Evolutionary conservation across 2,329 filamentous ascomycete genomes (phyloP).

Genomic region (Trichoderma sp.): DNA sequence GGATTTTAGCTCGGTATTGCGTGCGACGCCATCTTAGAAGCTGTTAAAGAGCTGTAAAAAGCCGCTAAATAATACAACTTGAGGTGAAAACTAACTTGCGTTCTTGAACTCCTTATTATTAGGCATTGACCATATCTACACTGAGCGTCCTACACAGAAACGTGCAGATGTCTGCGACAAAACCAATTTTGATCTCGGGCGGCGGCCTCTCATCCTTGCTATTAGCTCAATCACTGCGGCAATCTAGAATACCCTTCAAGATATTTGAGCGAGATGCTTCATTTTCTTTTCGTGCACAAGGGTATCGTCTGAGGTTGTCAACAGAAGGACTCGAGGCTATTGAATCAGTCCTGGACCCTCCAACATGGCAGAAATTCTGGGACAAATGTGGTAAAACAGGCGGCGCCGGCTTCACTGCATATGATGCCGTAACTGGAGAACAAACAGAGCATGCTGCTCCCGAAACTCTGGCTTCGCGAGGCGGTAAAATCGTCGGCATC

Average conservation of each 20-base stretch:
- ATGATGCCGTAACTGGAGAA: slow-evolving; percentile 58
- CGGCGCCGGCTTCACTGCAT: slow-evolving; percentile 51
- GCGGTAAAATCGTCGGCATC: slow-evolving; percentile 62
- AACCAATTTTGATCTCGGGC: slow-evolving; percentile 48
- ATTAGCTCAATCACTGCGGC: slow-evolving; percentile 46
- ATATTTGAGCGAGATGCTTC: slow-evolving; percentile 59
- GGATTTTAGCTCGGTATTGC: background rate
- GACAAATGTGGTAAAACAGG: slow-evolving; percentile 61
- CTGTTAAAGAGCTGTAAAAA: no score
- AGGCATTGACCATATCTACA: background rate
- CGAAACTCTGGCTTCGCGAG: slow-evolving; percentile 51
- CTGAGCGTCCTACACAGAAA: no score
- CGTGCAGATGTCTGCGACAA: slow-evolving; percentile 29
- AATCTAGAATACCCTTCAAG: slow-evolving; percentile 49
- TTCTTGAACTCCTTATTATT: background rate
- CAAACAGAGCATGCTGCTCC: slow-evolving; percentile 34
- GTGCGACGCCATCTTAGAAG: background rate
- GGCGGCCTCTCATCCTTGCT: slow-evolving; percentile 48
- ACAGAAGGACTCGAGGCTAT: slow-evolving; percentile 60
- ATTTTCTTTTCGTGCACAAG: slow-evolving; percentile 59
- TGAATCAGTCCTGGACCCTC: slow-evolving; percentile 55
- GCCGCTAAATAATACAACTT: background rate
- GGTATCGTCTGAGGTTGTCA: slow-evolving; percentile 62
- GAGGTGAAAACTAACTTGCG: background rate
- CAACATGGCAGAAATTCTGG: slow-evolving; percentile 57